Base-by-base conservation (phyloP, 345 rosid genomes). In the Citropsis articulata region DNA sequence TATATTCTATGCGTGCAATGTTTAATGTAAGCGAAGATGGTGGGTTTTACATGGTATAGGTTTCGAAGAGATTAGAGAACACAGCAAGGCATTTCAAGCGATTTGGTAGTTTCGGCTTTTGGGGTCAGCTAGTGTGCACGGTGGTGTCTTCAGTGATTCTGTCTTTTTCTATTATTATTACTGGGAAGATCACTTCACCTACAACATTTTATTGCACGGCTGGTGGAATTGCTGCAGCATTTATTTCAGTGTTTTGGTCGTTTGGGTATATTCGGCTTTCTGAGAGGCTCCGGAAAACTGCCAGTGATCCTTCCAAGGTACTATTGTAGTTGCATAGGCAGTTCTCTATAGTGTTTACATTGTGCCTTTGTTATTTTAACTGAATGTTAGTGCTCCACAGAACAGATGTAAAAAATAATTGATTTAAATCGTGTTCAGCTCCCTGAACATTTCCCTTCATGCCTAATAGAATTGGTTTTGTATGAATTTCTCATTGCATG, bases 61-160 rank as follows among this genome's bases (percentile, higher is more conserved):
- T 94, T 2, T 87, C 98, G 7, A 97, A 91, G 91, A 93, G 98
- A 84, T 85, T 97, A 69, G 98, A 89, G 82, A 92, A 79, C 84
- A 97, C 99, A n/a, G 87, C 99, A 9, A 91, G 94, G 83, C 85
- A 89, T 79, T 97, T 97, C 83, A 93, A 88, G 94, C 85, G 97
- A 81, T 84, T 97, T 40, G 99, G 99, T 30, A 86, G 85, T 89
- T 83, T 91, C 64, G 98, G 97, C 72, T 94, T 97, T 80, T 97
- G 98, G 99, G 98, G 94, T 38, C 99, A 97, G 91, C 89, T 97
- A 22, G 88, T 91, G 16, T 93, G 93, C 77, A 89, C 98, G 14
- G 85, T 86, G 22, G 99, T 94, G 6, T 90, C 99, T 0, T 95
- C 99, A 4, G 98, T 86, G 80, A 94, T 97, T 77, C 88, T 94